Evolutionary conservation across 2,329 filamentous ascomycete genomes (phyloP).

Genomic region (Fonsecaea monophora): DNA sequence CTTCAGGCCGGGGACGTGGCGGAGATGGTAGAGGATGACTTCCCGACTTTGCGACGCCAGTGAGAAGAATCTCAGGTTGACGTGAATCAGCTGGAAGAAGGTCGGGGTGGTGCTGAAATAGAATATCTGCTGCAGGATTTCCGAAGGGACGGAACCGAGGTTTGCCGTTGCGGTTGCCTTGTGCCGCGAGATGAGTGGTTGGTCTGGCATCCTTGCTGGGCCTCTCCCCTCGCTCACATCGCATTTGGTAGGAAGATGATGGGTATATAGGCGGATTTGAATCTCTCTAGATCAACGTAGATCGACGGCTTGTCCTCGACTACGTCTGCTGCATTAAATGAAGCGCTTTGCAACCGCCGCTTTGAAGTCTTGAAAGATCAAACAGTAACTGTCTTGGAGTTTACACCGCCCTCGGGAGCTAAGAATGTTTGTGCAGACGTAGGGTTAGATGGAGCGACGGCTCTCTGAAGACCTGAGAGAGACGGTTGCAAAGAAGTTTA

Average conservation of each 20-base stretch:
- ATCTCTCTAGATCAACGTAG: background rate
- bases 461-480: background rate
- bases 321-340: background rate
- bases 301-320: background rate
- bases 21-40: slow-evolving; percentile 48
- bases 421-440: background rate
- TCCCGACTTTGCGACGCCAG: slow-evolving; percentile 47
- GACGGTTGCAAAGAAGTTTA: background rate
- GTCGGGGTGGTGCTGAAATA: slow-evolving; percentile 44
- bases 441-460: background rate
- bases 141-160: slow-evolving; percentile 44
- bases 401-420: background rate
- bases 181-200: background rate
- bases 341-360: background rate
- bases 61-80: slow-evolving; percentile 47
- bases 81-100: slow-evolving; percentile 49
- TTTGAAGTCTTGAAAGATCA: background rate
- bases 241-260: background rate
- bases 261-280: background rate
- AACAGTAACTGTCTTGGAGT: background rate
- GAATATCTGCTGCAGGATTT: slow-evolving; percentile 50
- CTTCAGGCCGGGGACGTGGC: slow-evolving; percentile 45
- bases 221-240: background rate
- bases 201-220: background rate
- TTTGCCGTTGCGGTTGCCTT: background rate